Evolutionary conservation across 495 filamentous ascomycete genomes (phyloP).

Genomic region (Penicillium turbatum): DNA sequence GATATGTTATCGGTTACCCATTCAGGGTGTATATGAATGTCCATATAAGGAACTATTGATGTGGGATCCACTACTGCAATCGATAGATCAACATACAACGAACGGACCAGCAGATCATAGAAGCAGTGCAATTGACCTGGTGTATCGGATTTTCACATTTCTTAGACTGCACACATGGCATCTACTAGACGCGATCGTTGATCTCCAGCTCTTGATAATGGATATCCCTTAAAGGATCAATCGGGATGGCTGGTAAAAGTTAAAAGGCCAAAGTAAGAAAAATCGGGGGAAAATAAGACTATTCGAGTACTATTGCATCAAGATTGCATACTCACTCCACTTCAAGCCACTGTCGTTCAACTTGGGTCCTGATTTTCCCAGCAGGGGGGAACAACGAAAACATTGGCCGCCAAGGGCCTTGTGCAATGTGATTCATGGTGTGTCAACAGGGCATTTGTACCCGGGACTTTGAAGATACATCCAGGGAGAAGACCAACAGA

Average conservation of each 20-base stretch:
- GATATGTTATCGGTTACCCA: not conserved
- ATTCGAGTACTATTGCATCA: not conserved
- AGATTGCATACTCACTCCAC: not conserved
- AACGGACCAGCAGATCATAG: not conserved
- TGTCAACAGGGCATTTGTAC: not conserved
- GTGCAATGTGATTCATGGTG: constrained; percentile 10
- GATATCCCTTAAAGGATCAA: not conserved
- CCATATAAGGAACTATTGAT: not conserved
- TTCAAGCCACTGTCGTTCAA: not conserved
- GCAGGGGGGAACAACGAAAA: constrained; percentile 3
- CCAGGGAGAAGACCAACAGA: too few relatives aligned
- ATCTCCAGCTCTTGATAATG: not conserved
- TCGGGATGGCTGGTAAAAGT: not conserved
- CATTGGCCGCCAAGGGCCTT: constrained; percentile 8
- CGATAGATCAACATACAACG: not conserved
- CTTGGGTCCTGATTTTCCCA: constrained; percentile 1
- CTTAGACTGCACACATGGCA: not conserved
- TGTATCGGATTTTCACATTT: not conserved
- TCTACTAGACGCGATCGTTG: not conserved
- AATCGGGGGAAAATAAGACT: not conserved
- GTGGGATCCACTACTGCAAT: not conserved
- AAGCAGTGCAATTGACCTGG: not conserved
- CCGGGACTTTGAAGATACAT: not conserved
- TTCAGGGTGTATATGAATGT: not conserved
- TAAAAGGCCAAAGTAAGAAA: not conserved